Evolutionary conservation across 306 rosid genomes (phyloP), one percentile per base, ranked within the genome.

Genomic region (Prunus dulcis): DNA sequence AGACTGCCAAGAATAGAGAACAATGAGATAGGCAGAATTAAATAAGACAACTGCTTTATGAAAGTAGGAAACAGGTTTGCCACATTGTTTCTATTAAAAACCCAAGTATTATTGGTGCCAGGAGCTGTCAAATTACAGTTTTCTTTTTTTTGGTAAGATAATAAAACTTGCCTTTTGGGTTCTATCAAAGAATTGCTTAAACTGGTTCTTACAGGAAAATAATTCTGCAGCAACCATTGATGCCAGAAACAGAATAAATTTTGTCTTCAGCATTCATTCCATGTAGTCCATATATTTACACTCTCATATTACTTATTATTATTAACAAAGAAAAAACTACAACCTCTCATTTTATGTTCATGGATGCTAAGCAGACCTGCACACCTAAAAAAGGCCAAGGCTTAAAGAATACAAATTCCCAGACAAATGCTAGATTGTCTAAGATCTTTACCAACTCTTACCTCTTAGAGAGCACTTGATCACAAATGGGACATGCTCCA

Each of bases 391-490:
- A 60, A 63, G 11, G 3, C 28, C 22, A 30, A 32, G 20, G 47
- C 20, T 25, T 47, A 55, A 75, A 75, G 67, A 66, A 61, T 62
- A 69, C 46, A 67, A 51, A 65, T 46, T 23, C 58, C 73, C 19
- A 78, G 43, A 70, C 25, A 76, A 9, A 41, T 25, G 58, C 23
- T 56, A 13, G 49, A 22, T 64, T 28, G 27, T 51, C 45, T 45
- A 68, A 77, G 52, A 75, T 57, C 63, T 19, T 27, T 3, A 22
- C 6, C 5, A 12, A 7, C 51, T 63, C 70, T 71, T 84, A 95
- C 98, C 98, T 92, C 88, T 95, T 95, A 47, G 98, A 95, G 82
- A 95, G 98, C 76, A 92, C 98, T 86, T 92, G 98, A 85, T 96
- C 99, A 76, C 99, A 91, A 73, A 92, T 77, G 30, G 98, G 99